Percentiles rank a stretch among this genome's conserved stretches.
phyloP scores from a whole-genome alignment of 352 stramenopile species.

The Pilasporangium apinafurcum region DNA sequence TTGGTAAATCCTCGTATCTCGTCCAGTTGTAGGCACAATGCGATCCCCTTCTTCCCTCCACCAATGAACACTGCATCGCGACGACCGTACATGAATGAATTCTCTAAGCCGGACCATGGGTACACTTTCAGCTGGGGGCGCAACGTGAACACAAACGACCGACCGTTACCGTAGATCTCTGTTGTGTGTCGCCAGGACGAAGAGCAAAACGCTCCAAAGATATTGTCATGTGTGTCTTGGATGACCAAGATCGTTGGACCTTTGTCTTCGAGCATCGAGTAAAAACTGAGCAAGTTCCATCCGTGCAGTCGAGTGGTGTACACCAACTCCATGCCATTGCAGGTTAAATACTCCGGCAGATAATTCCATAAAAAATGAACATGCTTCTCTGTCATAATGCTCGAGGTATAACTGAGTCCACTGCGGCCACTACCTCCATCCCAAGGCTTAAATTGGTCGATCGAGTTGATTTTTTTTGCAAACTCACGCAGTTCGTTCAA shows the following conservation, averaged over 20 bases:
- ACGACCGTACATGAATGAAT: constrained; percentile 64
- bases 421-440: constrained; percentile 7
- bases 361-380: constrained; percentile 61
- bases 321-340: constrained; percentile 65
- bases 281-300: constrained; percentile 71
- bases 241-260: constrained; percentile 61
- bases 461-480: constrained; percentile 35
- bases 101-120: constrained; percentile 55
- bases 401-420: constrained; percentile 26
- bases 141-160: constrained; percentile 71
- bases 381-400: constrained; percentile 59
- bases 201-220: constrained; percentile 72
- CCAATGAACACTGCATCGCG: constrained; percentile 56
- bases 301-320: constrained; percentile 59
- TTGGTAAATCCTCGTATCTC: constrained; percentile 65
- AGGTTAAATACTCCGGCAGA: constrained; percentile 51
- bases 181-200: constrained; percentile 49
- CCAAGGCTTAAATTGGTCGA: constrained; percentile 51
- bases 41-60: constrained; percentile 58
- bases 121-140: constrained; percentile 46
- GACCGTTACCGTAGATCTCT: constrained; percentile 67
- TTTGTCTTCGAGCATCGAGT: constrained; percentile 42
- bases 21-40: constrained; percentile 64
- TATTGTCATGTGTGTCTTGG: constrained; percentile 58
- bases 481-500: constrained; percentile 32